These are phyloP conservation scores for Diaporthe sp. DNA, from an alignment of 2,329 filamentous ascomycete genomes.

Conservation along the genomic window DNA sequence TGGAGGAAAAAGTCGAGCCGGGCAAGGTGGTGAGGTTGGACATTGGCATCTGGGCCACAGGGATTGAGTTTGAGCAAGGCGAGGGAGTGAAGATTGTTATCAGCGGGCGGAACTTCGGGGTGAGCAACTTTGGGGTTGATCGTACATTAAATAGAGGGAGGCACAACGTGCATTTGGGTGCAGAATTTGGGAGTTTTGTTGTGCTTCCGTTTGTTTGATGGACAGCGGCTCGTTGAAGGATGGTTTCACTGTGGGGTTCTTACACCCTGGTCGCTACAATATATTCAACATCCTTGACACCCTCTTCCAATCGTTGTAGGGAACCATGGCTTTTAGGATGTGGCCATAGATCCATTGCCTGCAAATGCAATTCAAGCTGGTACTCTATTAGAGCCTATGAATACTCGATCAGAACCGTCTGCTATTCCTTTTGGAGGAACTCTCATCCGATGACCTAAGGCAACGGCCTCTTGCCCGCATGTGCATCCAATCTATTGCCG, in stretches of 20 bases:
- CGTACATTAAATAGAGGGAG: neutral
- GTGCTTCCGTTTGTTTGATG: slow-evolving; percentile 1
- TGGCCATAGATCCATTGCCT: neutral
- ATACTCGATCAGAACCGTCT: neutral
- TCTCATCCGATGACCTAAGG: neutral
- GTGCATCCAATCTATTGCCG: no score
- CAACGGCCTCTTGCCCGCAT: no score
- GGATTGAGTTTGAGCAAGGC: slow-evolving; percentile 5
- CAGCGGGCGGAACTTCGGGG: neutral
- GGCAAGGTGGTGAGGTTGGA: slow-evolving; percentile 6
- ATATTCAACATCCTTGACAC: neutral
- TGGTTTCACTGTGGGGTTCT: no score
- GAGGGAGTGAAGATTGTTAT: neutral
- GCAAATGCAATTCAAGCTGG: neutral
- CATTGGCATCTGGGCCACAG: slow-evolving; percentile 1
- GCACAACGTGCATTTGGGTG: neutral
- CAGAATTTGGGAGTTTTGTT: neutral
- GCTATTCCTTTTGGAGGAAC: neutral
- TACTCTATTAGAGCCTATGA: neutral
- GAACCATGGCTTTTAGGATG: neutral
- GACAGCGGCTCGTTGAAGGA: no score
- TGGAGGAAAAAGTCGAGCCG: slow-evolving; percentile 7
- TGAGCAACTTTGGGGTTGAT: slow-evolving; percentile 1
- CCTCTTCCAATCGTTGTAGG: neutral
- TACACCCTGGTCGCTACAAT: neutral